Evolutionary conservation across 1,284 basidiomycete species (phyloP), one percentile per base, ranked within the genome.

Genomic region (Trichosporon coremiiforme): DNA sequence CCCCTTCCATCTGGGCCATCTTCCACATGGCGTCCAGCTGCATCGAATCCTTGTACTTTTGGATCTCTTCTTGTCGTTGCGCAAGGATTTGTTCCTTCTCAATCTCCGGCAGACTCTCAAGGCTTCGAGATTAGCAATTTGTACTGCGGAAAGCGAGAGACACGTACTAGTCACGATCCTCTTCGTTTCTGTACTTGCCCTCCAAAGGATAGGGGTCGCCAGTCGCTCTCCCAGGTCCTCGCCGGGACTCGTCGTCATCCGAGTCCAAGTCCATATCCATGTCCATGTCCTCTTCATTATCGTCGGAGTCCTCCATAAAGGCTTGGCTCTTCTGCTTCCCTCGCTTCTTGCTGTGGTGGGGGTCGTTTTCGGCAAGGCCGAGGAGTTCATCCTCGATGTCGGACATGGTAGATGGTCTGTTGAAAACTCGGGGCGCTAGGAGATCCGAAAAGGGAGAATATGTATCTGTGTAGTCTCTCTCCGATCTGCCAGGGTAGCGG

Each of bases 21-120:
- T 83, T 89, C 89, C 78, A 87, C 87, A 97, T 89, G 74, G 90
- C 88, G 50, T 90, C 89, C 3, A 97, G 85, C 73, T 90, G 89
- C 64, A 87, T 86, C 76, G 89, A 88, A 83, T 94, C 92, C 75
- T 89, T 87, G 70, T 89, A 86, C 73, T 89, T 87, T 78, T 93
- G 90, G 84, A 91, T 88, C 82, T 94, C 90, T 71, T 95, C 94
- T 62, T 89, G 85, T 9, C 95, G 89, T 67, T 88, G 85, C 0
- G 92, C 90, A 13, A 98, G 86, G 66, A 94, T 91, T 31, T 89
- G 89, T 82, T 98, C 95, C 63, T 95, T 88, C 72, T 95, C 91
- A 73, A 97, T 87, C 82, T 98, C 95, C 47, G 91, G 88, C 87
- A 96, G 87, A 35, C 85, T 82, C 77, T 93, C 85, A 50, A 98